phyloP scores from a whole-genome alignment of 305 asterid species.

The Fraxinus angustifolia region DNA sequence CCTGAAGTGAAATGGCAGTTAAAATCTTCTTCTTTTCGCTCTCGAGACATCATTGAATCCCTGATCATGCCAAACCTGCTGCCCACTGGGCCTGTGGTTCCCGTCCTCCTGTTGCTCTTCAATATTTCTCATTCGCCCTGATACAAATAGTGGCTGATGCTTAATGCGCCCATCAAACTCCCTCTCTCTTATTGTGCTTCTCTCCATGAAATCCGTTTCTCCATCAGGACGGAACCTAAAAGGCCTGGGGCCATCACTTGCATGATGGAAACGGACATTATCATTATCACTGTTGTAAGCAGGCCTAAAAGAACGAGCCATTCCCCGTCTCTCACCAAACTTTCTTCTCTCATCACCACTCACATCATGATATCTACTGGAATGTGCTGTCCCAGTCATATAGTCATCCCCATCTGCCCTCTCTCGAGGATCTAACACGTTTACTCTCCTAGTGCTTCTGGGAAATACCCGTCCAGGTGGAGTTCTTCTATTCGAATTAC shows the following conservation, averaged over 20 bases:
- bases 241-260: constrained; percentile 55
- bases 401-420: constrained; percentile 51
- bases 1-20: constrained; percentile 16
- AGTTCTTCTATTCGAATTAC: constrained; percentile 52
- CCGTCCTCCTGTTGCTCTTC: constrained; percentile 71
- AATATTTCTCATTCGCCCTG: constrained; percentile 52
- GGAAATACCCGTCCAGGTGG: constrained; percentile 44
- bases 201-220: constrained; percentile 57
- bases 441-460: constrained; percentile 50
- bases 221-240: constrained; percentile 58
- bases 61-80: constrained; percentile 71
- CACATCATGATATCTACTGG: constrained; percentile 44
- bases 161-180: constrained; percentile 68
- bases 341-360: constrained; percentile 67
- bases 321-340: constrained; percentile 57
- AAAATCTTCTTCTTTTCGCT: constrained; percentile 72
- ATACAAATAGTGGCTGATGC: constrained; percentile 39
- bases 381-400: constrained; percentile 39
- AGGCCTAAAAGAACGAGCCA: constrained; percentile 50
- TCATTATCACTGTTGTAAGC: constrained; percentile 46
- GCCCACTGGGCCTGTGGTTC: constrained; percentile 47
- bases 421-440: constrained; percentile 59
- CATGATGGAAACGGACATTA: constrained; percentile 42
- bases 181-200: constrained; percentile 57
- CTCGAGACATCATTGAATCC: constrained; percentile 51